Percentiles rank a stretch among this genome's conserved stretches.
phyloP scores from a whole-genome alignment of 768 basidiomycete genomes.

The Austroboletus eburneus region DNA sequence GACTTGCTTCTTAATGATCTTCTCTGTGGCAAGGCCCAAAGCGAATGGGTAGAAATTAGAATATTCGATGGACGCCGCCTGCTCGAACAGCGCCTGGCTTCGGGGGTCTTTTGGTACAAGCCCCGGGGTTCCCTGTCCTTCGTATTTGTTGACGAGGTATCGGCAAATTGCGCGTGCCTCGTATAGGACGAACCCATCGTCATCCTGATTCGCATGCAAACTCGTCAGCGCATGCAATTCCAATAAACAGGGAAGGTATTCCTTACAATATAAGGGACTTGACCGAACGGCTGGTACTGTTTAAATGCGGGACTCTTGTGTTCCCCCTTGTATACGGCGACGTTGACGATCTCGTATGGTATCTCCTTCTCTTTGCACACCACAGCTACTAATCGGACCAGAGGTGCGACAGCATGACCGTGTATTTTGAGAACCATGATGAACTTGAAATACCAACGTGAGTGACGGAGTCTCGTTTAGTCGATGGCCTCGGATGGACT shows the following conservation, averaged over 20 bases:
- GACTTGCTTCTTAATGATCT: conserved; percentile 45
- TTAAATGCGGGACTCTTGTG: conserved; percentile 34
- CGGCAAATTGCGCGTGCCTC: conserved; percentile 28
- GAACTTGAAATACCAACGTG: no score
- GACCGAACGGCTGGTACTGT: conserved; percentile 37
- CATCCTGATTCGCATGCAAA: conserved; percentile 12
- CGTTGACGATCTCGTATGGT: conserved; percentile 33
- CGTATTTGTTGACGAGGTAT: conserved; percentile 30
- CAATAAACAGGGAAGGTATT: not conserved
- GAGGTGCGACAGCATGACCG: conserved; percentile 34
- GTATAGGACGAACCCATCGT: conserved; percentile 31
- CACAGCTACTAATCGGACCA: conserved; percentile 37
- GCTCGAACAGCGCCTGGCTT: conserved; percentile 18
- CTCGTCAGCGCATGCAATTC: not conserved
- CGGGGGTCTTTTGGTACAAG: conserved; percentile 17
- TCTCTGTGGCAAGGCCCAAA: conserved; percentile 40
- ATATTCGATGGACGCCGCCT: conserved; percentile 19
- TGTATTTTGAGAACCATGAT: conserved; percentile 45
- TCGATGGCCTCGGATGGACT: not conserved
- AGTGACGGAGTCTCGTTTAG: not conserved
- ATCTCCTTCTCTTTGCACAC: conserved; percentile 39
- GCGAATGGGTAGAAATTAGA: conserved; percentile 50
- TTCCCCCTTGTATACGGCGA: conserved; percentile 33
- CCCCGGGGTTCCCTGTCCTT: conserved; percentile 15
- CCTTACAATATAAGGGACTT: conserved; percentile 33